Base-by-base conservation (phyloP, 1,284 basidiomycete species). In the Fistulinella staudtii region DNA sequence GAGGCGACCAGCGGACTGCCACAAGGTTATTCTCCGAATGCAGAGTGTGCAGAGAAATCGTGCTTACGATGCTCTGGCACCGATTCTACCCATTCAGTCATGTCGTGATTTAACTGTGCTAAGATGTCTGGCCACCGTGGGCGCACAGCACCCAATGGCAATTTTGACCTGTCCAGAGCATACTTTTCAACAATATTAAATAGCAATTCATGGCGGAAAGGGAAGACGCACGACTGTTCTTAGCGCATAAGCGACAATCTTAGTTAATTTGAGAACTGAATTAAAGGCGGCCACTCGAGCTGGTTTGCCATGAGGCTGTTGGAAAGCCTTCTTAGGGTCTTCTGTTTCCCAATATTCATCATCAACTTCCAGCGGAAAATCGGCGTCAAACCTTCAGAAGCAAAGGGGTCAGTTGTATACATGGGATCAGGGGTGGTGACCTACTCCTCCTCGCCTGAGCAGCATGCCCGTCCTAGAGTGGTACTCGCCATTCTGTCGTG, bases 331-430 rank as follows among this genome's bases (percentile, higher is more conserved):
- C 17, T 71, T 59, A 5, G 74, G 70, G 43, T 76, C 69, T 3
- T 74, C 71, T 41, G 69, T 60, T 54, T 80, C 77, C 89, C 87
- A 92, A 56, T 82, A 90, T 51, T 92, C 87, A 57, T 95, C 93
- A 52, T 93, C 86, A 6, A 93, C 82, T 57, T 89, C 87, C 8
- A 88, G 67, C 1, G 89, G 89, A 38, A 85, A 71, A 29, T 88
- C 86, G 20, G 85, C 69, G 60, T 93, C 89, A 60, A 87, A 84
- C 61, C 85, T 87, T 55, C 4, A 44, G 41, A 29, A 38, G 30
- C 41, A 47, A 47, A 21, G 27, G 24, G 38, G 60, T 15, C 52
- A 46, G 31, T 21, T 31, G 31, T 30, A 31, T 3, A 25, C 15
- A 39, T 30, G 24, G 39, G n/a, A n/a, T 50, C 38, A 37, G 44